Evolutionary conservation across 257 asterid genomes (phyloP).

Genomic region (Mitragyna speciosa): DNA sequence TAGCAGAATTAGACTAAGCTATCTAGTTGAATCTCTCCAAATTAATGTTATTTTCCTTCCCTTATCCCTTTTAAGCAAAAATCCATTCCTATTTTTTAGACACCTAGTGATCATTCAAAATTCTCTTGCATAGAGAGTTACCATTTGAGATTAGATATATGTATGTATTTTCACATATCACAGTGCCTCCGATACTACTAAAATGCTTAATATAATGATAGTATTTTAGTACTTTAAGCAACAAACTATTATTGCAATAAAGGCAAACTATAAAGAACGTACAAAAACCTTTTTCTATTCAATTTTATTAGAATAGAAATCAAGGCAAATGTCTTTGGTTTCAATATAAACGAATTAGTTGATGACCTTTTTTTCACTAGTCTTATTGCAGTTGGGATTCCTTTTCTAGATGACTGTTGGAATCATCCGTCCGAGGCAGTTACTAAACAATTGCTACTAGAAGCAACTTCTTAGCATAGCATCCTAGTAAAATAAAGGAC

Average conservation of each 20-base stretch:
- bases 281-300: neutral
- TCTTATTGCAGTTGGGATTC: conserved; percentile 41
- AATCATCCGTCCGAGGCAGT: conserved; percentile 43
- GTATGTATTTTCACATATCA: no score
- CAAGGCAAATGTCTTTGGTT: conserved; percentile 14
- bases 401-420: conserved; percentile 25
- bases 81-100: no score
- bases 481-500: neutral
- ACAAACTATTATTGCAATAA: conserved; percentile 4
- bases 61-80: no score
- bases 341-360: conserved; percentile 9
- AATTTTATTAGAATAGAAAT: neutral
- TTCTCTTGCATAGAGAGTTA: no score
- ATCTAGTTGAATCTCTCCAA: no score
- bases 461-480: conserved; percentile 22
- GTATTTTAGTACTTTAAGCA: neutral
- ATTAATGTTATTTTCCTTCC: no score
- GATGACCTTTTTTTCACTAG: conserved; percentile 2
- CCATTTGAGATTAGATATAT: no score
- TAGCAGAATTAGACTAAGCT: no score
- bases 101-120: no score
- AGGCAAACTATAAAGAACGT: conserved; percentile 3
- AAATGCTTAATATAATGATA: neutral
- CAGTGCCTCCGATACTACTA: no score
- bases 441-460: conserved; percentile 21